These are phyloP conservation scores for Lachnellula cervina DNA, from an alignment of 2,329 filamentous ascomycete species.

Conservation along the genomic window DNA sequence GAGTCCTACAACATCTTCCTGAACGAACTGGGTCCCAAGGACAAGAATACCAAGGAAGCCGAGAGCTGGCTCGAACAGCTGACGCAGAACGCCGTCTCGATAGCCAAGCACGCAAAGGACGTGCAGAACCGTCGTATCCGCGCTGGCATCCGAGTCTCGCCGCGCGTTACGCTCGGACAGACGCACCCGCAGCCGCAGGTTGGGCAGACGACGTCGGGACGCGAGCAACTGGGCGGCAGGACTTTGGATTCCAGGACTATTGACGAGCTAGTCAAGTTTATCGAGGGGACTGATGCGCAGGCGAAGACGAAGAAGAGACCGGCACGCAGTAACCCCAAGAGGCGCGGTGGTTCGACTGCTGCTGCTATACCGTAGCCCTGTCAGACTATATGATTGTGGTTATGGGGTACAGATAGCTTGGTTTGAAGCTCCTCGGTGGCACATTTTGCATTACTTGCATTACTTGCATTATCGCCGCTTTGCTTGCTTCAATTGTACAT, in stretches of 20 bases:
- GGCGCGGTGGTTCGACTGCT: slow-evolving; percentile 35
- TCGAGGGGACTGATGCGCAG: slow-evolving; percentile 67
- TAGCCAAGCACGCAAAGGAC: slow-evolving; percentile 91
- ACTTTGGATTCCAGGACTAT: slow-evolving; percentile 75
- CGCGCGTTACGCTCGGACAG: slow-evolving; percentile 50
- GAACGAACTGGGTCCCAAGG: slow-evolving; percentile 75
- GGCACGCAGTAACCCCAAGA: slow-evolving; percentile 51
- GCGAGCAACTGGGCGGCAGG: slow-evolving; percentile 23
- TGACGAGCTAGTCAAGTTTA: slow-evolving; percentile 90
- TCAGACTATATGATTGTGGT: neutral
- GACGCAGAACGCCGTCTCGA: slow-evolving; percentile 88
- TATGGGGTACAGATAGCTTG: neutral
- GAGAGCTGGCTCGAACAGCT: slow-evolving; percentile 95
- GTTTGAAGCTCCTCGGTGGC: neutral
- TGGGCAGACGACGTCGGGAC: slow-evolving; percentile 46
- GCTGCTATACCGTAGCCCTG: neutral
- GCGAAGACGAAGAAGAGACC: slow-evolving; percentile 51
- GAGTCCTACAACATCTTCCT: slow-evolving; percentile 97
- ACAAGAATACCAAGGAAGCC: slow-evolving; percentile 97
- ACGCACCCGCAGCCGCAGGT: slow-evolving; percentile 59
- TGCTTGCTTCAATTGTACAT: neutral
- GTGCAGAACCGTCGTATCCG: slow-evolving; percentile 69
- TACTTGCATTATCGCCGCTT: neutral
- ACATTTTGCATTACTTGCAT: slow-evolving; percentile 1
- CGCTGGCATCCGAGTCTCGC: slow-evolving; percentile 63